phyloP scores from a whole-genome alignment of 352 stramenopile species.

The Hyaloperonospora brassicae region DNA sequence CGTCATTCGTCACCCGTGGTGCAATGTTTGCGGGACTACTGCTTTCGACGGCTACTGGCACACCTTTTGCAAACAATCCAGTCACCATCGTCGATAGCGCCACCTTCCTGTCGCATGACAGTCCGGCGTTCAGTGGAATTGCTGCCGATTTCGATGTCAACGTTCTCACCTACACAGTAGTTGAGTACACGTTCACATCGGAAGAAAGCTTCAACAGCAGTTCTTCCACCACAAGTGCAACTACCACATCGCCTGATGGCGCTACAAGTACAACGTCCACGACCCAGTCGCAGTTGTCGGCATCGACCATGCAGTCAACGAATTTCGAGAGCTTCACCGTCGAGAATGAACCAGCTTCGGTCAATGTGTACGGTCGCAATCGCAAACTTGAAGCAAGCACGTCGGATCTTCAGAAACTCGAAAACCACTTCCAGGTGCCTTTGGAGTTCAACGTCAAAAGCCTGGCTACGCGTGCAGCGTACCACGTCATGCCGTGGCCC shows the following conservation, averaged over 20 bases:
- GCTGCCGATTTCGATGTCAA: conserved; percentile 5
- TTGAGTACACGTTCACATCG: conserved; percentile 14
- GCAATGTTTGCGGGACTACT: conserved; percentile 11
- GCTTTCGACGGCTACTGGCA: conserved; percentile 9
- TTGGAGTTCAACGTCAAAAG: conserved; percentile 29
- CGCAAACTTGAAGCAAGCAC: conserved; percentile 18
- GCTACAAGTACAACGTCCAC: conserved; percentile 10
- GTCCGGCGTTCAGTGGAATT: conserved; percentile 23
- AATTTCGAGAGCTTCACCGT: conserved; percentile 12
- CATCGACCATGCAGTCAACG: conserved; percentile 17
- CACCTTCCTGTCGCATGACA: conserved; percentile 24
- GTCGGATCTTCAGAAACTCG: conserved; percentile 28
- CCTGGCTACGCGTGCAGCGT: conserved; percentile 14
- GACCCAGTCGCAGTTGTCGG: conserved; percentile 6
- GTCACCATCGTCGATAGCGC: conserved; percentile 21
- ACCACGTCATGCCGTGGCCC: conserved; percentile 32
- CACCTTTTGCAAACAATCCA: conserved; percentile 29
- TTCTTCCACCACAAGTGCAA: conserved; percentile 10
- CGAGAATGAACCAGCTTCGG: conserved; percentile 2
- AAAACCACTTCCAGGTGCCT: conserved; percentile 23
- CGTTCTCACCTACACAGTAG: conserved; percentile 18
- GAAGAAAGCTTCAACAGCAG: conserved; percentile 13
- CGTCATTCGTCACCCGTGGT: conserved; percentile 4
- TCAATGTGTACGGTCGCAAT: conserved; percentile 3
- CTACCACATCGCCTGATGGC: conserved; percentile 7